Percentiles rank a stretch among this genome's conserved stretches.
Evolutionary conservation across 495 filamentous ascomycete species (phyloP).

Genomic region (Aspergillus saccharolyticus): DNA sequence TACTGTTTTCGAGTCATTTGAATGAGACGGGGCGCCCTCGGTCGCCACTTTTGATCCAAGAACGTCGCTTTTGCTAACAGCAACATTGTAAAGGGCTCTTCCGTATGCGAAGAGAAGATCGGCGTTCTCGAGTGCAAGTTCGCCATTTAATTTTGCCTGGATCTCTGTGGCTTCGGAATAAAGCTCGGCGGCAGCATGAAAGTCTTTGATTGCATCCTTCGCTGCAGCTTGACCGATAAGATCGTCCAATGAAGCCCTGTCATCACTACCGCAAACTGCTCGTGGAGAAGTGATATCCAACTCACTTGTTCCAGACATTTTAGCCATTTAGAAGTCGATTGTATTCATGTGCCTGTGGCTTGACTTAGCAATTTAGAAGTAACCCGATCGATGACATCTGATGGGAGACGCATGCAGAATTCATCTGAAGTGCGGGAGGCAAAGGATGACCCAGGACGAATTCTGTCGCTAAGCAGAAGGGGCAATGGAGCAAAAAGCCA

Average conservation of each 20-base stretch:
- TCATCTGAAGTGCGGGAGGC: background rate
- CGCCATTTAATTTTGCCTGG: conserved; percentile 87
- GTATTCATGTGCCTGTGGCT: background rate
- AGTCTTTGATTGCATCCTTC: conserved; percentile 81
- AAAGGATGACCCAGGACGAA: background rate
- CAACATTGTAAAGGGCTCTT: conserved; percentile 85
- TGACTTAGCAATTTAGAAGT: background rate
- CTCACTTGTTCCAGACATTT: conserved; percentile 18
- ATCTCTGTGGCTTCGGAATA: conserved; percentile 86
- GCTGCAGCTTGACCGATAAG: conserved; percentile 56
- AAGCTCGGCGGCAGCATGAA: conserved; percentile 73
- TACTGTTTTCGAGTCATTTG: conserved; percentile 19
- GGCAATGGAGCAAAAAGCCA: background rate
- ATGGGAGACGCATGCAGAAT: background rate
- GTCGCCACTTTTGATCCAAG: conserved; percentile 73
- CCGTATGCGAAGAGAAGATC: conserved; percentile 93
- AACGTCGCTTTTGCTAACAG: conserved; percentile 89
- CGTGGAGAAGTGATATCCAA: background rate
- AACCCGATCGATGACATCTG: background rate
- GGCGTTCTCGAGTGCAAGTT: conserved; percentile 82
- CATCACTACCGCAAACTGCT: conserved; percentile 13
- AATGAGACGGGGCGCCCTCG: conserved; percentile 44
- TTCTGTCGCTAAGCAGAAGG: background rate
- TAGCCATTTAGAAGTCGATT: conserved; percentile 12
- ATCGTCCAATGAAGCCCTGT: conserved; percentile 30